These are phyloP conservation scores for Cladosporium velox DNA, from an alignment of 2,329 filamentous ascomycete genomes.

Conservation along the genomic window DNA sequence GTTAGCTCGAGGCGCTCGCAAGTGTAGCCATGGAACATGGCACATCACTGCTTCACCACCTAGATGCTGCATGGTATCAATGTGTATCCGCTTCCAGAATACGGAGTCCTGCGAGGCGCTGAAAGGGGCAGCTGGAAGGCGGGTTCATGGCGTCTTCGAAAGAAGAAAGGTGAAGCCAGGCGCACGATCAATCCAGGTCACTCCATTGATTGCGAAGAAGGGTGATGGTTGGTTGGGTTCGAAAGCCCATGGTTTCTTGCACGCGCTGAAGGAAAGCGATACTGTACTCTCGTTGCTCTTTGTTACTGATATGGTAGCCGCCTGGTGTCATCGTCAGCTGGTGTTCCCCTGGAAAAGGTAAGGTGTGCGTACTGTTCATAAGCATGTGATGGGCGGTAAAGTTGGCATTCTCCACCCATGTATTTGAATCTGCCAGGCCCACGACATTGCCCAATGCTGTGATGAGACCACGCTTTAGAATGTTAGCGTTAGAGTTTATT, in stretches of 20 bases:
- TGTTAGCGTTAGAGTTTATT: neutral
- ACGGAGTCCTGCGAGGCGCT: neutral
- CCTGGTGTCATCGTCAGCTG: neutral
- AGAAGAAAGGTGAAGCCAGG: neutral
- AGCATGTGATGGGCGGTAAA: slow-evolving; percentile 31
- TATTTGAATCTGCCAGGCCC: slow-evolving; percentile 29
- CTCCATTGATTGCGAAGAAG: slow-evolving; percentile 29
- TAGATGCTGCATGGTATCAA: neutral
- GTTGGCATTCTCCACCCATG: slow-evolving; percentile 29
- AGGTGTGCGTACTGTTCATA: slow-evolving; percentile 16
- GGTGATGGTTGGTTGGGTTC: slow-evolving; percentile 23
- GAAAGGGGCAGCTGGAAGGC: neutral
- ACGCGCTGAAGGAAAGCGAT: slow-evolving; percentile 26
- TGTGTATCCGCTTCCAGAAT: neutral
- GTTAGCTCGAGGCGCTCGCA: too few relatives aligned
- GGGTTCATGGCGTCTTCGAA: neutral
- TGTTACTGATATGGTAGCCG: slow-evolving; percentile 29
- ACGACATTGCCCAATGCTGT: slow-evolving; percentile 26
- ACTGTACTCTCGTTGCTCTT: slow-evolving; percentile 24
- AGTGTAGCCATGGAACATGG: too few relatives aligned
- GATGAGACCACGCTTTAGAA: slow-evolving; percentile 20
- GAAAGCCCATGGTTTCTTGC: slow-evolving; percentile 26
- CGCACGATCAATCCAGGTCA: slow-evolving; percentile 25
- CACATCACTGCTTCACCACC: neutral
- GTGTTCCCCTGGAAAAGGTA: neutral